Evolutionary conservation across 331 rosid species (phyloP), one percentile per base, ranked within the genome.

Genomic region (Malus hybrid): DNA sequence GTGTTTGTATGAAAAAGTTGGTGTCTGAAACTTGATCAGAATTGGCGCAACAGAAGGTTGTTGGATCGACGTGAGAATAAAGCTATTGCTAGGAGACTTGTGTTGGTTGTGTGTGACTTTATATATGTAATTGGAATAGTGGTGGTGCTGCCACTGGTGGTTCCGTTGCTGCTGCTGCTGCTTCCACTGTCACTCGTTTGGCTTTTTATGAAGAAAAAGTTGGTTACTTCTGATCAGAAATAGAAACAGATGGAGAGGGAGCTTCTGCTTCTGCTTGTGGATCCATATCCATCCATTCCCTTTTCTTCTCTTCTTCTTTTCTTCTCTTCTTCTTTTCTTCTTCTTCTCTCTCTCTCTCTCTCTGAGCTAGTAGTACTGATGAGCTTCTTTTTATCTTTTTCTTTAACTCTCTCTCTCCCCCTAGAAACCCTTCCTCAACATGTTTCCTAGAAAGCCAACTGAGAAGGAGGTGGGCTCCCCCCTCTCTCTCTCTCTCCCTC

Each of bases 111-210:
- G 4, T 42, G 48, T 3, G 48, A 42, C 13, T 42, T 42, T 42
- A 34, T 77, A 4, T 8, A 22, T n/a, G 29, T 24, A 42, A 42
- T 42, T 10, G 24, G 63, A 58, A n/a, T 58, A 22, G 29, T 58
- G 29, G 68, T 56, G 46, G 13, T 22, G 69, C 36, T 77, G 52
- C 64, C 63, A 70, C 63, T 62, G 34, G 32, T 34, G 33, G 48
- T 42, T 42, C 48, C 48, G 48, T 42, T 70, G 76, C 63, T 62
- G 52, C 75, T 70, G 76, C 63, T 62, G 52, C 75, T 75, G 78
- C 86, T 71, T 57, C 72, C 78, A 83, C 89, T 88, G 90, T 79
- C 88, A 81, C 87, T 78, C 60, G 82, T 57, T 72, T 78, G 60
- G 63, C 42, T 30, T 39, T 30, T 70, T 5, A 16, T 5, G n/a